A percentile compares a stretch with the other conserved stretches of the same genome.
phyloP scores from a whole-genome alignment of 768 basidiomycete genomes.

The Obba rivulosa region DNA sequence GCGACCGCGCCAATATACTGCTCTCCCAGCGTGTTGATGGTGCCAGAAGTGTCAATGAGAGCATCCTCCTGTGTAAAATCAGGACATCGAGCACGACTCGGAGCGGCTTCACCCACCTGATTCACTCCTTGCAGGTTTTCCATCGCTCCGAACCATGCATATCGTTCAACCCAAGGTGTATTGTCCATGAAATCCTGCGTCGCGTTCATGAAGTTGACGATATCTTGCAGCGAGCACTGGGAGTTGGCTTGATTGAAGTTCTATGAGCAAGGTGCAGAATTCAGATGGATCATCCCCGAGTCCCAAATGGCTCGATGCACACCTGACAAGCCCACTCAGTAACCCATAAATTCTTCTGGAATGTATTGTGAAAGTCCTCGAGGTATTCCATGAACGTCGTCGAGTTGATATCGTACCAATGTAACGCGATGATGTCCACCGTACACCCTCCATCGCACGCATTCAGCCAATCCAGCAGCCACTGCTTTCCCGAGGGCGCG shows the following conservation, averaged over 20 bases:
- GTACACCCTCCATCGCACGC: constrained; percentile 47
- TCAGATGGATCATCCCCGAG: not conserved
- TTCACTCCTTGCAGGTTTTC: constrained; percentile 44
- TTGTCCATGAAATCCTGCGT: constrained; percentile 52
- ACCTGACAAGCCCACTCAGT: constrained; percentile 56
- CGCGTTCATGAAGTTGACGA: constrained; percentile 42
- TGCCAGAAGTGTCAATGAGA: constrained; percentile 36
- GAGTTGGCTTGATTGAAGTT: constrained; percentile 33
- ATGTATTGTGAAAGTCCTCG: constrained; percentile 45
- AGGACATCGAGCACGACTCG: not conserved
- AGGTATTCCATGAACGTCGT: constrained; percentile 49
- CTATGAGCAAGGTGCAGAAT: constrained; percentile 14
- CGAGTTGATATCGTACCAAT: constrained; percentile 53
- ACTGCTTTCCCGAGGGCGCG: constrained; percentile 46
- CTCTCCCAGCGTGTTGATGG: constrained; percentile 41
- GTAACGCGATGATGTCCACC: constrained; percentile 53
- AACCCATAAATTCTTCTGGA: constrained; percentile 50
- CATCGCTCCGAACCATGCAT: constrained; percentile 60
- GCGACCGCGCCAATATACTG: constrained; percentile 39
- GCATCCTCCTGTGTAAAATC: constrained; percentile 32
- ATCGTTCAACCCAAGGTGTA: constrained; percentile 49
- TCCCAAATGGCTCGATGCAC: not conserved
- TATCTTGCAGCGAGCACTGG: constrained; percentile 43
- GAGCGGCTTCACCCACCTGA: constrained; percentile 24
- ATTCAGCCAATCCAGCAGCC: constrained; percentile 47